These are phyloP conservation scores for Sarocladium oryzae DNA, from an alignment of 2,329 filamentous ascomycete species.

Conservation along the genomic window DNA sequence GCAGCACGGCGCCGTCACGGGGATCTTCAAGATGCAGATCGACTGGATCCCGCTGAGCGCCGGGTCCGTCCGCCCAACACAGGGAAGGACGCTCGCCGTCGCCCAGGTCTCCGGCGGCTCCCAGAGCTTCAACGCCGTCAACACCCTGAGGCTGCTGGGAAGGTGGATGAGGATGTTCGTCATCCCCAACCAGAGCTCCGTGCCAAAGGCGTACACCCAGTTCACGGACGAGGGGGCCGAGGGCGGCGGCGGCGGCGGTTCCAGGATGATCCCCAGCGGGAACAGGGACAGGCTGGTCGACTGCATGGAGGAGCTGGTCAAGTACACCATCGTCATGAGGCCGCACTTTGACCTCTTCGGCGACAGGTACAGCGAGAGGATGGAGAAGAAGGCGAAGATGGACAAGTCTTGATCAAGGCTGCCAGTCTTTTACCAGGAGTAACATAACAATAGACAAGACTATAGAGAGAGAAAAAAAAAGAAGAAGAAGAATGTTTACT, in stretches of 20 bases:
- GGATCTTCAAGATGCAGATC: slow-evolving; percentile 64
- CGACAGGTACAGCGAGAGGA: slow-evolving; percentile 57
- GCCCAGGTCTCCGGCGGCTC: slow-evolving; percentile 58
- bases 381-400: slow-evolving; percentile 26
- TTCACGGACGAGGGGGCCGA: slow-evolving; percentile 42
- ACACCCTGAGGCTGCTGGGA: slow-evolving; percentile 57
- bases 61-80: slow-evolving; percentile 57
- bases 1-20: slow-evolving; percentile 60
- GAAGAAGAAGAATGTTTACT: no score
- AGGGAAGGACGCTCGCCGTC: slow-evolving; percentile 57
- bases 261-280: slow-evolving; percentile 45
- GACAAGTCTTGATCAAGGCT: background rate
- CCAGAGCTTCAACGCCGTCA: slow-evolving; percentile 63
- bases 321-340: slow-evolving; percentile 60
- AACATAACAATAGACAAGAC: no score
- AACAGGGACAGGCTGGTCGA: slow-evolving; percentile 57
- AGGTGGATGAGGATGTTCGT: slow-evolving; percentile 66
- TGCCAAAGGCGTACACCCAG: slow-evolving; percentile 57
- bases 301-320: slow-evolving; percentile 66
- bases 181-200: slow-evolving; percentile 59
- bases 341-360: slow-evolving; percentile 54
- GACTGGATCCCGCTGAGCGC: slow-evolving; percentile 61
- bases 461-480: no score
- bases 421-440: no score
- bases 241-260: slow-evolving; percentile 22